phyloP scores from a whole-genome alignment of 2,329 filamentous ascomycete genomes.

The Ophiostoma tasmaniense region DNA sequence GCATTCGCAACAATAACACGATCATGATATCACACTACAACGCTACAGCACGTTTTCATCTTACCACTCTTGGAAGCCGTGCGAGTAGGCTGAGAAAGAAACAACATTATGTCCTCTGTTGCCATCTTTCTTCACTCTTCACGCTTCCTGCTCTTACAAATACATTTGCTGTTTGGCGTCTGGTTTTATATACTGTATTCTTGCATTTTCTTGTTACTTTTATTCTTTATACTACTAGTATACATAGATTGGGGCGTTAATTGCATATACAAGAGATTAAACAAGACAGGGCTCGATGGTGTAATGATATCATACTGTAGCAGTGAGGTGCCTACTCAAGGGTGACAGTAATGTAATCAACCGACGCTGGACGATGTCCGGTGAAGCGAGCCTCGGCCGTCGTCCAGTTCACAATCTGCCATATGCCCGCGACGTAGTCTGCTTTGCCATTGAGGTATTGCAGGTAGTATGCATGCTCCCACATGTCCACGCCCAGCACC shows the following conservation, averaged over 20 bases:
- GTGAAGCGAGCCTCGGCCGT: slow-evolving; percentile 52
- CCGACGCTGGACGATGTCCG: background rate
- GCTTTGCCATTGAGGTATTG: slow-evolving; percentile 73
- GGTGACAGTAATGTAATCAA: background rate
- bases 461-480: slow-evolving; percentile 89
- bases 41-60: no score
- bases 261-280: background rate
- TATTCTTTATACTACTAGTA: background rate
- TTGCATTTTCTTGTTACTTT: background rate
- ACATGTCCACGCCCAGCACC: slow-evolving; percentile 75
- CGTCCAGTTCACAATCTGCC: slow-evolving; percentile 73
- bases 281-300: background rate
- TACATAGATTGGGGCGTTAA: slow-evolving; percentile 10
- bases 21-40: background rate
- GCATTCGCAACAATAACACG: background rate
- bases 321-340: background rate
- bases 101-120: background rate
- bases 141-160: background rate
- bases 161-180: slow-evolving; percentile 8
- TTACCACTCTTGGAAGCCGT: background rate
- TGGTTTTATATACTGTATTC: slow-evolving; percentile 3
- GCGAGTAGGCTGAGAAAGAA: background rate
- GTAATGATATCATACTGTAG: no score
- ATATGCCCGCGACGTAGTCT: slow-evolving; percentile 66
- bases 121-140: background rate